Evolutionary conservation across 345 rosid genomes (phyloP), one percentile per base, ranked within the genome.

Genomic region (Pistacia atlantica): DNA sequence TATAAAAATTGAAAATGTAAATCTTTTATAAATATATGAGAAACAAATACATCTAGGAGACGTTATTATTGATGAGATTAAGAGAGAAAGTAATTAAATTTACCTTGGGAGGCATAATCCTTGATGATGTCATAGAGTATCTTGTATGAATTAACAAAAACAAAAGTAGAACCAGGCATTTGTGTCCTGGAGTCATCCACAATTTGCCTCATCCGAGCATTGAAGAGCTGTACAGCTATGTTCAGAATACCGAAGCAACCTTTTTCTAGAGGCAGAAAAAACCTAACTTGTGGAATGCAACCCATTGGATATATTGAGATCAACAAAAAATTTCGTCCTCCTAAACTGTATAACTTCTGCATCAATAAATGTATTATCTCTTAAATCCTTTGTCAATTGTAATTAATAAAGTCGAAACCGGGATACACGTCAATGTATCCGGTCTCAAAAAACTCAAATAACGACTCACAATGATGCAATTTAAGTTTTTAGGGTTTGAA

Each of bases 261-360:
- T 0, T 51, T 8, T 0, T 22, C 7, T 5, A 2, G 1, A 8
- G 76, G 72, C 49, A 22, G 51, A 35, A 35, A 69, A 0, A 78
- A 76, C 61, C 22, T 78, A 2, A 77, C 83, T 79, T 72, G 46
- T 0, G 92, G 92, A 35, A 64, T 74, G 75, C 93, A 88, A 18
- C 93, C 90, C 0, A 86, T 42, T 38, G 91, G 91, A 65, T 90
- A 76, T 3, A 90, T 45, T 11, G 91, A 77, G 77, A 87, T 80
- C 69, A 90, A 33, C 71, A 81, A 91, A 64, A 90, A 90, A 64
- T 91, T 91, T 52, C 90, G 77, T 1, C 83, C 92, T 31, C 92
- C 92, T 55, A 87, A 80, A 11, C 12, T 49, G 74, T 85, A 80
- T 81, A 91, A 61, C 48, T 75, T 86, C 95, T 91, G 89, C 73